Conservation (phyloP, 352 stramenopile genomes). For the Phytophthora sp. region DNA sequence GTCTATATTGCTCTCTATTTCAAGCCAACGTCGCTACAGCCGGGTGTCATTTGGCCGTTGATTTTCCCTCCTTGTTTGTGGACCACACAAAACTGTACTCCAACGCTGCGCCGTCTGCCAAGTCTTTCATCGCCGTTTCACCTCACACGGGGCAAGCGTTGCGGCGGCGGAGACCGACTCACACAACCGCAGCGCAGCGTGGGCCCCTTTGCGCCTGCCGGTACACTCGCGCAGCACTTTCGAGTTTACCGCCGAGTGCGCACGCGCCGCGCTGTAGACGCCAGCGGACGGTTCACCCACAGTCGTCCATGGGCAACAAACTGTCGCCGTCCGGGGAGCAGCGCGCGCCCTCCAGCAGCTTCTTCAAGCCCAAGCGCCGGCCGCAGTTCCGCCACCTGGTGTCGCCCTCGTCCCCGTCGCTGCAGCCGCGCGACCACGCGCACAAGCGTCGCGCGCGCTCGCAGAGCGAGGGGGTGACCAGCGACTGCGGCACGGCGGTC, state of each 20-base stretch:
- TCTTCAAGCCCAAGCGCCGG: conserved; percentile 21
- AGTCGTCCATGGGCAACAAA: conserved; percentile 36
- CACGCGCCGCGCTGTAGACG: too few species aligned
- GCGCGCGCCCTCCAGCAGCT: conserved; percentile 3
- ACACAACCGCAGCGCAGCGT: background rate
- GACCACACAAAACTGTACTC: conserved; percentile 18
- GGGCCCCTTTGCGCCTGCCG: background rate
- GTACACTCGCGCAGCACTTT: conserved; percentile 19
- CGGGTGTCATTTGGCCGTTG: conserved; percentile 30
- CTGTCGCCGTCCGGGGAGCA: conserved; percentile 10
- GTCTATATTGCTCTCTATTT: background rate
- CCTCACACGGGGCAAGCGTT: conserved; percentile 11
- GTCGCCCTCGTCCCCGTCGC: conserved; percentile 16
- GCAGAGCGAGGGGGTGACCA: conserved; percentile 39
- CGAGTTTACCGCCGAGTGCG: conserved; percentile 16
- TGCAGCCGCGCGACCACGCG: conserved; percentile 4
- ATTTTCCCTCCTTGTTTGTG: conserved; percentile 31
- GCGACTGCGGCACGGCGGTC: conserved; percentile 34
- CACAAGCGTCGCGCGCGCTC: conserved; percentile 32
- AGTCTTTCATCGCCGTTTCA: conserved; percentile 38
- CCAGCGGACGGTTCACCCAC: too few species aligned
- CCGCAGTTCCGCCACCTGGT: conserved; percentile 18
- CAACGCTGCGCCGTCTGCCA: conserved; percentile 17
- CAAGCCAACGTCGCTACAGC: conserved; percentile 14
- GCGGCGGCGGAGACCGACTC: conserved; percentile 5